These are phyloP conservation scores for Circinella umbellata DNA, from an alignment of 371 early-diverging fungal species.

Conservation along the genomic window DNA sequence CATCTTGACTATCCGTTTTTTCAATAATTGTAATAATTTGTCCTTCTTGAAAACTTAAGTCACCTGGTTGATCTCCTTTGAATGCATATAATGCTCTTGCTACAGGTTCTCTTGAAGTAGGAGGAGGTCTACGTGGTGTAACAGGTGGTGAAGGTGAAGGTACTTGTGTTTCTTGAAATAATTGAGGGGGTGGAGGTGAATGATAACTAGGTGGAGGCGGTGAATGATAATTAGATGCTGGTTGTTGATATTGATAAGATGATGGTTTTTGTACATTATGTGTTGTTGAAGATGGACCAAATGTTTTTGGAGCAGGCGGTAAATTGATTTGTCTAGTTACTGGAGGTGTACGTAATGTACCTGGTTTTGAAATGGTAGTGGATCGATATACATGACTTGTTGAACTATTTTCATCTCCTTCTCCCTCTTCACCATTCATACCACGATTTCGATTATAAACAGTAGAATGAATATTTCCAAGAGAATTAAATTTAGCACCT, in stretches of 20 bases:
- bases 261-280: neutral
- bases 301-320: neutral
- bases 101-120: conserved; percentile 44
- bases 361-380: conserved; percentile 16
- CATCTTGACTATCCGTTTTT: conserved; percentile 67
- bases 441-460: conserved; percentile 25
- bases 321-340: neutral
- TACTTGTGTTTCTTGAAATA: no score
- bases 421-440: conserved; percentile 10
- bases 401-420: neutral
- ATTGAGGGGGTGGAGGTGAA: neutral
- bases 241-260: neutral
- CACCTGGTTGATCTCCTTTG: conserved; percentile 69
- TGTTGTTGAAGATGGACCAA: neutral
- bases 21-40: conserved; percentile 74
- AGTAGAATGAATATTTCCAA: conserved; percentile 18
- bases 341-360: conserved; percentile 13
- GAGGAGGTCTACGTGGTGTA: conserved; percentile 26
- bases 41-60: conserved; percentile 73
- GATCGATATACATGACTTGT: conserved; percentile 4
- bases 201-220: neutral
- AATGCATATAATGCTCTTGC: conserved; percentile 78
- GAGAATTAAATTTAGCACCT: conserved; percentile 32
- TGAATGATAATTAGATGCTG: neutral
- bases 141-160: neutral